Evolutionary conservation across 208 protist genomes (phyloP).

Genomic region (Trypanosoma cruzi): DNA sequence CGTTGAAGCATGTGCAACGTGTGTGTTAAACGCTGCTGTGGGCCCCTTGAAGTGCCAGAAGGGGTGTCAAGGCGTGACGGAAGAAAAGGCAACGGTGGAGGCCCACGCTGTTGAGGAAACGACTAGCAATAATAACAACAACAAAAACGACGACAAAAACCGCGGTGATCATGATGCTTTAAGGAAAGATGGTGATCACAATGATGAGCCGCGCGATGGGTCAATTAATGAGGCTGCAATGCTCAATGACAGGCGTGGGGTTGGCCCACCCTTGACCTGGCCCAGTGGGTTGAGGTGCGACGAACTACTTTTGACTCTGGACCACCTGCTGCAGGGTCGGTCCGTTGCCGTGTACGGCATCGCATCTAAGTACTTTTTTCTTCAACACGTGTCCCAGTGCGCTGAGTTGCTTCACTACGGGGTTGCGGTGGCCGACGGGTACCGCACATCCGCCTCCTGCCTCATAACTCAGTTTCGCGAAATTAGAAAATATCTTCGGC

Average conservation of each 20-base stretch:
- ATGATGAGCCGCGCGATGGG: not conserved
- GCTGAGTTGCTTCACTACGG: conserved; percentile 43
- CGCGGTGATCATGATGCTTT: not conserved
- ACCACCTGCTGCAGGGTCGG: conserved; percentile 75
- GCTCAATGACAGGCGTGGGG: not conserved
- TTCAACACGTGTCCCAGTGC: conserved; percentile 65
- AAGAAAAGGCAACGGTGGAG: not conserved
- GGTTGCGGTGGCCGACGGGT: conserved; percentile 50
- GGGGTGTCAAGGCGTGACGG: not conserved
- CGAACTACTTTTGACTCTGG: conserved; percentile 65
- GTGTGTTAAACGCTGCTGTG: not conserved
- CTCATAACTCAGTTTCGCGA: conserved; percentile 23
- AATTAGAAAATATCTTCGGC: conserved; percentile 3
- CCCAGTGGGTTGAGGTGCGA: conserved; percentile 49
- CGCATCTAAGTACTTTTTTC: conserved; percentile 79
- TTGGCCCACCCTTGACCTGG: conserved; percentile 34
- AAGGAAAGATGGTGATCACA: not conserved
- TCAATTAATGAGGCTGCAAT: not conserved
- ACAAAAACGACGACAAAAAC: not conserved
- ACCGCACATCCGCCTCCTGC: conserved; percentile 13
- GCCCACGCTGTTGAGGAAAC: not conserved
- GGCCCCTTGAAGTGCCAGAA: not conserved
- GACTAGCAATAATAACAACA: not conserved
- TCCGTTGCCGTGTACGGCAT: conserved; percentile 80
- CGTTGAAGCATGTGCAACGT: not conserved